Base-by-base conservation (phyloP, 208 protist genomes). In the Eutreptiella sp. region DNA sequence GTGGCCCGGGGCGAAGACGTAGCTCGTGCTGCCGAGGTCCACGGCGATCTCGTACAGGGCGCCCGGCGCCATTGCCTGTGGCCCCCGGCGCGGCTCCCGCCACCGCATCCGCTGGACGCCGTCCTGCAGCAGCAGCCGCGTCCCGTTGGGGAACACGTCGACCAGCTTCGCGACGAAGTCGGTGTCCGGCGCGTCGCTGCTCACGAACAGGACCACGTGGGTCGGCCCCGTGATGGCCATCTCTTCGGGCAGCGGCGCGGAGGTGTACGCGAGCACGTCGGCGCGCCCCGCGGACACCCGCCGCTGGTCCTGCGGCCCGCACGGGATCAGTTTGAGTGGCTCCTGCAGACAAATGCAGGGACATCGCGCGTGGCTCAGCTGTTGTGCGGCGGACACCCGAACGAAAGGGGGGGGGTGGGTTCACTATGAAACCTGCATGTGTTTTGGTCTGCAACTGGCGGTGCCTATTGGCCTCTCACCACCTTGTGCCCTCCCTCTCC, bases 91-190 rank as follows among this genome's bases (percentile, higher is more conserved):
- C 16, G 33, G 48, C 19, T 57, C 28, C 4, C 50, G 16, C 53
- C 61, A 61, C 19, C 61, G 46, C 61, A 66, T 66, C n/a, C 61
- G 39, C 21, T 35, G 28, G 31, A 66, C 48, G 4, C 16, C 47
- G 50, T 66, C 61, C 4, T 7, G 2, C 16, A 66, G 3, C n/a
- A 60, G 24, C 7, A 66, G 43, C 3, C 48, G 60, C 5, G 3
- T 2, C 23, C 53, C 61, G 14, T 3, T 29, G 3, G 61, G 61
- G 53, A 60, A 58, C 50, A 66, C 61, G 39, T 66, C 61, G 4
- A 35, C 29, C 4, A 66, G 5, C 61, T 66, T 66, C 21, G 43
- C 61, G 26, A 50, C 60, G 46, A 66, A 66, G 47, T 66, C 61
- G 11, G 61, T 66, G 52, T 63, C 61, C 24, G 24, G 43, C 9